Evolutionary conservation across 495 filamentous ascomycete species (phyloP), one percentile per base, ranked within the genome.

Genomic region (Hypoxylon lenormandii): DNA sequence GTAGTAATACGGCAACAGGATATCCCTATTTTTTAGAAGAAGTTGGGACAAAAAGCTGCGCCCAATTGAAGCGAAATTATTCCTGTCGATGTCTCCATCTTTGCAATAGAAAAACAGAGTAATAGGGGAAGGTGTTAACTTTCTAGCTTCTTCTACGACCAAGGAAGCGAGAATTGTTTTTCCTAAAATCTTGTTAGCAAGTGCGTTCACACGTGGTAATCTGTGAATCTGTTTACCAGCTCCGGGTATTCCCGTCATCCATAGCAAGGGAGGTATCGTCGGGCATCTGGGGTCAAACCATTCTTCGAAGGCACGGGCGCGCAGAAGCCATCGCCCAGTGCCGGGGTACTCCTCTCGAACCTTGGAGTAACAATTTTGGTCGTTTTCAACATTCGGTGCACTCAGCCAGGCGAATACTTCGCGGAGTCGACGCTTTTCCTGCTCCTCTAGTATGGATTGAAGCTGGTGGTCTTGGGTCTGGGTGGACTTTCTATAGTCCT

Each of bases 41-140:
- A 42, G 38, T 16, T 42, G 38, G 4, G 38, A 42, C 38, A 42
- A 8, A 42, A 42, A 42, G 38, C 38, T 42, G 13, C 38, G 38
- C 3, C 38, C 38, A 42, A 42, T 42, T n/a, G 38, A 42, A 42
- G 38, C 38, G 15, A 42, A 42, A 16, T 42, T 42, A 8, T 42
- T 42, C 15, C 12, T 42, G 15, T 42, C 38, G 12, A 16, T 42
- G 13, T 42, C 38, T 16, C 38, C 38, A 6, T 15, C 15, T 42
- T 42, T 42, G 12, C 38, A 42, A 15, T 42, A 42, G 13, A 42
- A 42, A 8, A 42, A 42, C 38, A 42, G 38, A 5, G 38, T 42
- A 16, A 42, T 42, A 42, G 13, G 12, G 12, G 38, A 16, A 42
- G 12, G 12, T 1, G 30, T 11, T 8, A 42, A 6, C 38, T 42